phyloP scores from a whole-genome alignment of 1,284 basidiomycete species.

The Naganishia sp. region DNA sequence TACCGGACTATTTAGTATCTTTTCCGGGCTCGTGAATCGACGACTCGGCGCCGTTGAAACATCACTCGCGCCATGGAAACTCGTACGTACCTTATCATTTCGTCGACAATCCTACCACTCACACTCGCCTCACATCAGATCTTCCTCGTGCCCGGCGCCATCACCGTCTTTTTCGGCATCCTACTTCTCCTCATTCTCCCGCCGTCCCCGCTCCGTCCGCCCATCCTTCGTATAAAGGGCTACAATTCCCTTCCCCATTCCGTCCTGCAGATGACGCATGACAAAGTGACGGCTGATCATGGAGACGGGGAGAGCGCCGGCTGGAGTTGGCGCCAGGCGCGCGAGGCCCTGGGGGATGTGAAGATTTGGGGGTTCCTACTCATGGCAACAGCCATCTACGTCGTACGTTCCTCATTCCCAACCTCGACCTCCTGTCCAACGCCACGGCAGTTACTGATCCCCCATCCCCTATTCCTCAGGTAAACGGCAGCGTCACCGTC shows the following conservation, averaged over 20 bases:
- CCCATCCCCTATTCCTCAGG: background rate
- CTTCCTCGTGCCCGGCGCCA: slow-evolving; percentile 24
- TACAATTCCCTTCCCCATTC: slow-evolving; percentile 6
- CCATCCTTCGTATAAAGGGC: slow-evolving; percentile 16
- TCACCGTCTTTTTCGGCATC: slow-evolving; percentile 19
- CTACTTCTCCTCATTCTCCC: slow-evolving; percentile 24
- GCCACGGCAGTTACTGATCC: background rate
- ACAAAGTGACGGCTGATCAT: slow-evolving; percentile 33
- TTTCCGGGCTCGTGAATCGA: slow-evolving; percentile 18
- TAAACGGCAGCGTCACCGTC: slow-evolving; percentile 54
- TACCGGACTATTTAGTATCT: slow-evolving; percentile 27
- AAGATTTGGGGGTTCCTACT: slow-evolving; percentile 57
- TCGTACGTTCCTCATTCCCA: background rate
- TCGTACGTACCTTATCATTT: background rate
- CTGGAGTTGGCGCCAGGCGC: slow-evolving; percentile 52
- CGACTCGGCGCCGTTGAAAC: slow-evolving; percentile 20
- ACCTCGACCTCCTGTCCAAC: background rate
- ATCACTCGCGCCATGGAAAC: slow-evolving; percentile 22
- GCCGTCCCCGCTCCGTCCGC: slow-evolving; percentile 6
- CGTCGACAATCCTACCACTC: too few relatives aligned
- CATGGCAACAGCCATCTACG: slow-evolving; percentile 54
- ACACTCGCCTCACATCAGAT: background rate
- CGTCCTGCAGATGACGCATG: slow-evolving; percentile 16
- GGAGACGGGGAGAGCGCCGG: slow-evolving; percentile 35
- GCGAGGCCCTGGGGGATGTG: slow-evolving; percentile 55